phyloP scores from a whole-genome alignment of 1,284 basidiomycete species.

The Volvariella surrecta region DNA sequence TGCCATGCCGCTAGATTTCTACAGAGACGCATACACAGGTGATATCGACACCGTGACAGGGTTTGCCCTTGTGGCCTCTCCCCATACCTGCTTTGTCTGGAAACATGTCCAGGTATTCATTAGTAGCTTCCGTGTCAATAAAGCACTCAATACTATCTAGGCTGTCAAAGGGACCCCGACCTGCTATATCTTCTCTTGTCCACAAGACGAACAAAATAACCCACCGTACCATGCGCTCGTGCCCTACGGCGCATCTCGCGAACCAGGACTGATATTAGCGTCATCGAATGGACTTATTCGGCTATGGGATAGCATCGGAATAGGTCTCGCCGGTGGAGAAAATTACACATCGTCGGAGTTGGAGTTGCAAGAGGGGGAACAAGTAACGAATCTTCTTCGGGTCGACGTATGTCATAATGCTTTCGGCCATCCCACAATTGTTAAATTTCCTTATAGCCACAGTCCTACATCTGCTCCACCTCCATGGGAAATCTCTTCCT shows the following conservation, averaged over 20 bases:
- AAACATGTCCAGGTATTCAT: constrained; percentile 56
- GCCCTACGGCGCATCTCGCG: constrained; percentile 57
- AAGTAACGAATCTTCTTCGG: constrained; percentile 55
- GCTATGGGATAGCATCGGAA: constrained; percentile 77
- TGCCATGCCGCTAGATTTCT: constrained; percentile 43
- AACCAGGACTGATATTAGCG: constrained; percentile 70
- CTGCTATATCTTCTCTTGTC: constrained; percentile 76
- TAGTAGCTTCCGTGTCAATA: constrained; percentile 1
- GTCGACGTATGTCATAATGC: constrained; percentile 52
- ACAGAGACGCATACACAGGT: constrained; percentile 57
- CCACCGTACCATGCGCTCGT: constrained; percentile 64
- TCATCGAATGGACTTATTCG: constrained; percentile 56
- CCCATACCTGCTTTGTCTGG: constrained; percentile 75
- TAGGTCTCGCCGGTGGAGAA: constrained; percentile 74
- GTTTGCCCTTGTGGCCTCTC: constrained; percentile 64
- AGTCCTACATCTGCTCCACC: constrained; percentile 62
- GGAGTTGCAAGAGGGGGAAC: constrained; percentile 47
- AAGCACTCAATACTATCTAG: constrained; percentile 19
- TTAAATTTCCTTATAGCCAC: constrained; percentile 31
- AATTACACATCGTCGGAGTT: constrained; percentile 47
- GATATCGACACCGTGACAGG: constrained; percentile 63
- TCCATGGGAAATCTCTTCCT: constrained; percentile 60
- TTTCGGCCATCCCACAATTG: constrained; percentile 2
- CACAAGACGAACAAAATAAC: constrained; percentile 31
- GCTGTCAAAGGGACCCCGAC: constrained; percentile 60